Evolutionary conservation across 306 rosid species (phyloP), one percentile per base, ranked within the genome.

Genomic region (Urtica urens): DNA sequence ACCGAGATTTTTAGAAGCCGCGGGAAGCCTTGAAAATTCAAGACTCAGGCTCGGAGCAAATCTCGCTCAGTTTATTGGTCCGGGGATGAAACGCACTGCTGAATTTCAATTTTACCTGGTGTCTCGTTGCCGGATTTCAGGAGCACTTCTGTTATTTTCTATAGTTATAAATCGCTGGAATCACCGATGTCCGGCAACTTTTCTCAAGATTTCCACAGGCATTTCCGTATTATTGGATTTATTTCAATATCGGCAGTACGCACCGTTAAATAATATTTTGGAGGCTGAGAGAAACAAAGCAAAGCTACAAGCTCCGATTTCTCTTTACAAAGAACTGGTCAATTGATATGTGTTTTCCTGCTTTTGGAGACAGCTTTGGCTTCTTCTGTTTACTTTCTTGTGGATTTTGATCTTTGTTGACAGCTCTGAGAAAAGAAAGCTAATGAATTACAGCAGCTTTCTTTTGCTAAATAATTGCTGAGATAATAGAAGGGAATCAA

Each of bases 271-370:
- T 35, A 54, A 52, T n/a, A n/a, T n/a, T n/a, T n/a, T n/a, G n/a
- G n/a, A n/a, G n/a, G n/a, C 64, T 40, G 49, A 23, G 21, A 11
- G 22, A 52, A 25, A 40, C 20, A 14, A 10, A 14, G 18, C 1
- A 19, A 46, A 19, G 21, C 53, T 31, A 61, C 13, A 68, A 53
- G 55, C 58, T 78, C 53, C 60, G 69, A 63, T 50, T 64, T 53
- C 67, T 81, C 70, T 65, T 84, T 37, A 46, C 71, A 60, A 90
- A 90, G 68, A 84, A 90, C 21, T 31, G 37, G 64, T 90, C 97
- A 43, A 90, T 84, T 45, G 95, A 86, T 21, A 49, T 57, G 51
- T 71, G 65, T 14, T 59, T 69, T 53, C 75, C 81, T 63, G 76
- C 80, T 72, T 78, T 77, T 22, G 60, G 65, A 17, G 78, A 53